phyloP scores from a whole-genome alignment of 208 protist species.

The Trypanosoma vivax region DNA sequence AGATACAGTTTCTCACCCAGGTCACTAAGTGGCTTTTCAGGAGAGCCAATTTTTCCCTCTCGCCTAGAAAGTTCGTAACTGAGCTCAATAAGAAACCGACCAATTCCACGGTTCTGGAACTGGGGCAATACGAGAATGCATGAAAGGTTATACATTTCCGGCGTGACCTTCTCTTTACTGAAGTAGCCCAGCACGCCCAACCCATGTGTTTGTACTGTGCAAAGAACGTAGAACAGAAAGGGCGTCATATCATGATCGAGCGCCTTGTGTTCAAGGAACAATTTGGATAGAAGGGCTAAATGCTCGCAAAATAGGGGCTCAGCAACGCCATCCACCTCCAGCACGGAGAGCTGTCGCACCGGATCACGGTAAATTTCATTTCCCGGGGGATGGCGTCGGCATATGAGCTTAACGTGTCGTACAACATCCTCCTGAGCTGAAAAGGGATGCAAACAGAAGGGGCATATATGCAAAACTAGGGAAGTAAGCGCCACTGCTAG shows the following conservation, averaged over 20 bases:
- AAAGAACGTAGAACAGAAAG: slow-evolving; percentile 99
- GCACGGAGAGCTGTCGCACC: slow-evolving; percentile 84
- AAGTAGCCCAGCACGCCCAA: slow-evolving; percentile 98
- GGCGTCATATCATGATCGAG: slow-evolving; percentile 99
- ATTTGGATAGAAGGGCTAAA: slow-evolving; percentile 97
- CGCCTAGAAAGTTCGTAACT: slow-evolving; percentile 97
- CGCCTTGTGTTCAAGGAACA: slow-evolving; percentile 99
- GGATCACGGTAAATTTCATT: slow-evolving; percentile 87
- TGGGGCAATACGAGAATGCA: slow-evolving; percentile 98
- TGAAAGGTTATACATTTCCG: slow-evolving; percentile 97
- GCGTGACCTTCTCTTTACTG: slow-evolving; percentile 96
- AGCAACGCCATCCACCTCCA: slow-evolving; percentile 96
- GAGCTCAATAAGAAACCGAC: slow-evolving; percentile 97
- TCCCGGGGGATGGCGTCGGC: slow-evolving; percentile 85
- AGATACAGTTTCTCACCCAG: slow-evolving; percentile 94
- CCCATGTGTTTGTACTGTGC: slow-evolving; percentile 88
- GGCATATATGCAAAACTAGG: slow-evolving; percentile 94
- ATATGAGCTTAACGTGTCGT: slow-evolving; percentile 83
- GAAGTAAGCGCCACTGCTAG: slow-evolving; percentile 29
- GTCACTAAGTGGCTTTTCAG: slow-evolving; percentile 99
- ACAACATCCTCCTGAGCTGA: slow-evolving; percentile 65
- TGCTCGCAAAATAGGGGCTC: slow-evolving; percentile 98
- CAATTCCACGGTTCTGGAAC: slow-evolving; percentile 95
- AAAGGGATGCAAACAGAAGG: slow-evolving; percentile 96
- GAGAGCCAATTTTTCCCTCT: slow-evolving; percentile 94